Conservation (phyloP, 2,329 filamentous ascomycete genomes). For the Colletotrichum gigasporum region DNA sequence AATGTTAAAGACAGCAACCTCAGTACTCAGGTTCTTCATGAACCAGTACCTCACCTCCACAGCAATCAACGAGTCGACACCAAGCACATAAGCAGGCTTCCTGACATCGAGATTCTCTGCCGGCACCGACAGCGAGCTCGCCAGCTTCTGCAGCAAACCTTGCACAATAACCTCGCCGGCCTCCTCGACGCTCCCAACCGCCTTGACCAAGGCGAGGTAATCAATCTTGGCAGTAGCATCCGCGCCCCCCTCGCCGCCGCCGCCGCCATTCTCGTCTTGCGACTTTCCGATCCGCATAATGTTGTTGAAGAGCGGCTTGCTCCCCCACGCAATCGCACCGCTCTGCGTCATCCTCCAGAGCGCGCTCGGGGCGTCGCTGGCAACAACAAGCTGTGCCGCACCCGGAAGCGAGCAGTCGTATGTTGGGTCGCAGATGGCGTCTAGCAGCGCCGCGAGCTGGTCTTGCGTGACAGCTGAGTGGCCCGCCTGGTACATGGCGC, state of each 20-base stretch:
- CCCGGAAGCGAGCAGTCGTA: not conserved
- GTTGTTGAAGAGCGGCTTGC: slow-evolving; percentile 5
- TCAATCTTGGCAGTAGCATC: not conserved
- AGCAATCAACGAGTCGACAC: slow-evolving; percentile 11
- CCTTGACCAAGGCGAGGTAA: not conserved
- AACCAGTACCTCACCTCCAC: slow-evolving; percentile 17
- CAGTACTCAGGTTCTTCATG: not conserved
- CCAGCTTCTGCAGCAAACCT: slow-evolving; percentile 11
- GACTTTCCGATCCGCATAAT: not conserved
- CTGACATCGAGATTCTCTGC: slow-evolving; percentile 3
- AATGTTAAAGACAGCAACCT: not conserved
- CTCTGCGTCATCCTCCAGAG: not conserved
- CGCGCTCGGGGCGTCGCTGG: not conserved
- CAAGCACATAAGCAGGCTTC: slow-evolving; percentile 12
- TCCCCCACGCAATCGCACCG: no score
- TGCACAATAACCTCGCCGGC: not conserved
- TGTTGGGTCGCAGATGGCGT: not conserved
- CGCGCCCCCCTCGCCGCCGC: not conserved
- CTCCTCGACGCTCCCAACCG: not conserved
- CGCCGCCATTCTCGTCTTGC: not conserved
- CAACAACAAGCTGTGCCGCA: not conserved
- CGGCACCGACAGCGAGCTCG: not conserved
- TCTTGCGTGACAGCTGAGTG: not conserved
- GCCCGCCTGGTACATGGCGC: not conserved
- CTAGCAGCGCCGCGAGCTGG: not conserved